phyloP scores from a whole-genome alignment of 2,329 filamentous ascomycete species.

The Coniochaeta pulveracea region DNA sequence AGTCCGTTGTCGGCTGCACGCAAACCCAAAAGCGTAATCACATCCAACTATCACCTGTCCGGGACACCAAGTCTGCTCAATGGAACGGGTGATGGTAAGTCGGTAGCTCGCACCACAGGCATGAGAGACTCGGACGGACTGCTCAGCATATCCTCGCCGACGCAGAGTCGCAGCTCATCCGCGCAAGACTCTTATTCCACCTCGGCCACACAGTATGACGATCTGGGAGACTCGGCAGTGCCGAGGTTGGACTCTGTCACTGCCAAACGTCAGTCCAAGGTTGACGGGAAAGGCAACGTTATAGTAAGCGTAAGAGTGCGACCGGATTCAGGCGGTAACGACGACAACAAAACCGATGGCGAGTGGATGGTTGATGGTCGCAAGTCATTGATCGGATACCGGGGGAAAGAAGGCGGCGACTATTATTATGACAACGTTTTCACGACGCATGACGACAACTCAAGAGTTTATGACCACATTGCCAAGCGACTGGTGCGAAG shows the following conservation, averaged over 20 bases:
- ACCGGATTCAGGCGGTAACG: constrained; percentile 61
- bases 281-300: constrained; percentile 84
- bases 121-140: constrained; percentile 63
- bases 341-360: constrained; percentile 49
- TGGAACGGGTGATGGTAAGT: constrained; percentile 65
- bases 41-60: constrained; percentile 37
- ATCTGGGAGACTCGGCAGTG: constrained; percentile 47
- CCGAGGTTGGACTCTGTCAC: constrained; percentile 18
- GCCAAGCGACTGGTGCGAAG: constrained; percentile 89
- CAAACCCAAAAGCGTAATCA: constrained; percentile 45
- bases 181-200: constrained; percentile 88
- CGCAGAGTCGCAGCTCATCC: constrained; percentile 84
- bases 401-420: constrained; percentile 82
- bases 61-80: constrained; percentile 66
- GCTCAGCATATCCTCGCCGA: constrained; percentile 68
- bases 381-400: constrained; percentile 69
- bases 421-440: constrained; percentile 98
- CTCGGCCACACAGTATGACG: constrained; percentile 80
- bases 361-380: constrained; percentile 92
- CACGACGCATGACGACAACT: constrained; percentile 84
- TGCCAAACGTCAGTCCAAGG: constrained; percentile 40
- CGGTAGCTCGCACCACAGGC: constrained; percentile 49
- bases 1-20: constrained; percentile 44
- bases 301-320: constrained; percentile 89
- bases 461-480: constrained; percentile 84